Evolutionary conservation across 108 stramenopile genomes (phyloP), one percentile per base, ranked within the genome.

Genomic region (Skeletonema grethae): DNA sequence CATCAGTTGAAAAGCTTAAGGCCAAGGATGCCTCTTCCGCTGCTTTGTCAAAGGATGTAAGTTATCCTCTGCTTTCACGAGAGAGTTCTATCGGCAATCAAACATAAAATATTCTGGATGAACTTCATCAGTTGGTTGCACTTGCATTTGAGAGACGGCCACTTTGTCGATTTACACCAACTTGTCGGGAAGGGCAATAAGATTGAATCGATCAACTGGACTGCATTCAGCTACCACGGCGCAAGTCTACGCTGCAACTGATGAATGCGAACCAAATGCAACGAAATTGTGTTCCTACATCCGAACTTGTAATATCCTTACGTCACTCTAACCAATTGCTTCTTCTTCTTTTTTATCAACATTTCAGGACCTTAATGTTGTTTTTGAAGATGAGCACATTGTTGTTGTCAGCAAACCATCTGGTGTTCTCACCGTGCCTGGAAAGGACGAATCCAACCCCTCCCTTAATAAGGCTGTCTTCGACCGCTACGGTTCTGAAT

Each of bases 381-480:
- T 95, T 34, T 83, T 78, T 64, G 89, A 95, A 67, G 93, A 95
- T 68, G 86, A 90, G 22, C 81, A 95, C 75, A 86, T 95, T 8
- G 80, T 95, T 50, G 88, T 95, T 41, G 82, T 91, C 20, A 82
- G 84, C 87, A 95, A 95, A 70, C 93, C 93, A 18, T 76, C 88
- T 11, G 91, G 91, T 16, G 89, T 95, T 16, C 84, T 95, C n/a
- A 87, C 85, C 15, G 83, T 92, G 18, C 80, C 89, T 4, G 85
- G 84, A 7, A 86, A 89, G 57, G 83, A 83, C 35, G 63, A 77
- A 35, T 67, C 69, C 34, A 84, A 86, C 50, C 87, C 90, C 31
- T 84, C 83, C 60, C 70, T 95, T 5, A 84, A 86, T 16, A 71
- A 86, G 46, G 70, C 85, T 41, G 91, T 92, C 4, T 90, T 79